Conservation (phyloP, 176 grass and related monocot genomes). For the Elaeis guineensis region DNA sequence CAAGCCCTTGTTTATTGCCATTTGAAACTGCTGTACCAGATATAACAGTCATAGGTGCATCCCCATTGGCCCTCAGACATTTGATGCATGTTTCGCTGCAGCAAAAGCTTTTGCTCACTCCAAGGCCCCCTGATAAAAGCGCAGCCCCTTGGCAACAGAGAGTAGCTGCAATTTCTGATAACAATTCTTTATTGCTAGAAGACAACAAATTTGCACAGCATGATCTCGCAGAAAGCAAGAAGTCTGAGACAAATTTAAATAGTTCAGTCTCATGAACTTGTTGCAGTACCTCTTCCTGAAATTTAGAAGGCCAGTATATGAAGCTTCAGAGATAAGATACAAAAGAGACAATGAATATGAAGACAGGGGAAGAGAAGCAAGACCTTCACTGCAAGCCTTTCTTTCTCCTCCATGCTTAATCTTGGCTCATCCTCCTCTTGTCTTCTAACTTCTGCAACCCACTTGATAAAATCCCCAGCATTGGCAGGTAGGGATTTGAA, state of each 20-base stretch:
- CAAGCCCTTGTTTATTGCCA: constrained; percentile 22
- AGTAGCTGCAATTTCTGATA: constrained; percentile 34
- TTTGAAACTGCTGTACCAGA: constrained; percentile 12
- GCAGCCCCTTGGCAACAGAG: constrained; percentile 67
- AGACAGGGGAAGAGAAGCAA: not conserved
- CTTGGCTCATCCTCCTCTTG: constrained; percentile 49
- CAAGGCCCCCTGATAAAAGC: constrained; percentile 37
- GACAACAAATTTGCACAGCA: constrained; percentile 13
- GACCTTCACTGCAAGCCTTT: constrained; percentile 33
- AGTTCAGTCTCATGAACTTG: constrained; percentile 56
- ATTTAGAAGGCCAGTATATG: not conserved
- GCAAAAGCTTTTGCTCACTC: constrained; percentile 38
- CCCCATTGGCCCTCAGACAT: constrained; percentile 34
- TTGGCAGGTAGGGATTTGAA: constrained; percentile 44
- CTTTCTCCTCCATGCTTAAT: constrained; percentile 65
- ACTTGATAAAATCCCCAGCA: constrained; percentile 81
- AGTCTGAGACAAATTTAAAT: constrained; percentile 39
- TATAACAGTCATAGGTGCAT: constrained; percentile 32
- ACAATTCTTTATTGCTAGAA: constrained; percentile 20
- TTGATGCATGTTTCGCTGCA: constrained; percentile 53
- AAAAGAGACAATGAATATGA: not conserved
- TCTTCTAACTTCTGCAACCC: constrained; percentile 78
- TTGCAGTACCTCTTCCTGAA: constrained; percentile 62
- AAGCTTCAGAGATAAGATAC: not conserved
- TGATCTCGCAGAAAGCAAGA: constrained; percentile 30